These are phyloP conservation scores for Fomitopsis serialis DNA, from an alignment of 768 basidiomycete genomes.

Conservation along the genomic window DNA sequence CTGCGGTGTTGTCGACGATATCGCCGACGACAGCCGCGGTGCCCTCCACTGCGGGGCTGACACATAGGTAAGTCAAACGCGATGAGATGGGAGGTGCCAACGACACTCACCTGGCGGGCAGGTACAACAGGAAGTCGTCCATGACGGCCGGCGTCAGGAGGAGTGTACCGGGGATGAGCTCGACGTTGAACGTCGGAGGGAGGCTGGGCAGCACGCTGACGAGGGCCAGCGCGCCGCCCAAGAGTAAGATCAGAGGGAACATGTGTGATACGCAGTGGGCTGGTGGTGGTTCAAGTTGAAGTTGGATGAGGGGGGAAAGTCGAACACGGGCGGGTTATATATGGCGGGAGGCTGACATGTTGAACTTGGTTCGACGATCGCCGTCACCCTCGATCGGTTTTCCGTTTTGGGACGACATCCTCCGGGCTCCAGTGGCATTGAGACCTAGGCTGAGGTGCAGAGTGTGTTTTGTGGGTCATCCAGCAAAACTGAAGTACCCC, in stretches of 20 bases:
- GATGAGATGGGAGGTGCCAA: too few species aligned
- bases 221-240: not conserved
- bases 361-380: too few species aligned
- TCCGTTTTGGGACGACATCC: too few species aligned
- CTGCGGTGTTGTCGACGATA: too few species aligned
- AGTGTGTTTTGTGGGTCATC: too few species aligned
- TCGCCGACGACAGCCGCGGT: not conserved
- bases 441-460: too few species aligned
- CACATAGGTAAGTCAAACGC: not conserved
- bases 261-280: not conserved
- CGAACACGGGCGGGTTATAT: not conserved
- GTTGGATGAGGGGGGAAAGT: not conserved
- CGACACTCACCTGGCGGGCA: not conserved
- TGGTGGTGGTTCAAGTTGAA: not conserved
- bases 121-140: not conserved
- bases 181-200: not conserved
- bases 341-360: too few species aligned
- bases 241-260: not conserved
- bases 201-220: not conserved
- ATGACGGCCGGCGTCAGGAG: not conserved
- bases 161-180: not conserved
- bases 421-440: too few species aligned
- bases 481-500: too few species aligned
- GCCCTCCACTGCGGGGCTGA: not conserved
- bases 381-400: too few species aligned